Base-by-base conservation (phyloP, 768 basidiomycete species). In the Tylopilus vinaceipallidus region DNA sequence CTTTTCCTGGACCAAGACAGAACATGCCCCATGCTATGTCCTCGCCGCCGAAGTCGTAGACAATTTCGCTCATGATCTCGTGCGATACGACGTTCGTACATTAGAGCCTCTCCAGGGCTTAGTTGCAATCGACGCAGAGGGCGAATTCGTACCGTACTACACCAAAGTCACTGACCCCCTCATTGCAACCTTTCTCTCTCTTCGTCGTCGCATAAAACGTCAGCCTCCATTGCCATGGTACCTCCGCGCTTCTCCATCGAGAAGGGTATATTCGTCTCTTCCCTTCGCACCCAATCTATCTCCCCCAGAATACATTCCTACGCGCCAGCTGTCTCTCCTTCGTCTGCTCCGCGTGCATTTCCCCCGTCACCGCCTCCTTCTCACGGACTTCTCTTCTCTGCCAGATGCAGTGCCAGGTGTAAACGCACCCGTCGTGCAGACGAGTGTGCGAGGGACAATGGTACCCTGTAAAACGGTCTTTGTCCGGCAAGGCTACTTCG, bases 21-120 rank as follows among this genome's bases (percentile, higher is more conserved):
- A 92, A 53, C 75, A 82, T 1, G 82, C 92, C 3, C 89, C 92
- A 33, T 98, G 95, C 69, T 98, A 88, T 67, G 86, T 99, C 60
- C 67, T 99, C 20, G 95, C 93, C 2, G 81, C 98, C 76, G 97
- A 99, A 73, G 97, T 99, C 29, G 80, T 97, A 88, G 95, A 98
- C 70, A 99, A 99, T 68, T 95, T 98, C 59, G 87, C 93, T 1
- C 95, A 98, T 64, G 97, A 99, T 63, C 78, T 95, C 59, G 78
- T 99, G 35, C 88, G 95, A 29, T 98, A 98, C 61, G 87, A 95
- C 63, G 71, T 88, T 38, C 72, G 76, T 23, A 90, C 88, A 2
- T 75, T 92, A 51, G 73, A 84, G 58, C 94, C 97, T 0, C 82
- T 87, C 41, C 95, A 99, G 66, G 90, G 84, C 20, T 57, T 91